Evolutionary conservation across 2,329 filamentous ascomycete species (phyloP).

Genomic region (Hypoxylon rubiginosum): DNA sequence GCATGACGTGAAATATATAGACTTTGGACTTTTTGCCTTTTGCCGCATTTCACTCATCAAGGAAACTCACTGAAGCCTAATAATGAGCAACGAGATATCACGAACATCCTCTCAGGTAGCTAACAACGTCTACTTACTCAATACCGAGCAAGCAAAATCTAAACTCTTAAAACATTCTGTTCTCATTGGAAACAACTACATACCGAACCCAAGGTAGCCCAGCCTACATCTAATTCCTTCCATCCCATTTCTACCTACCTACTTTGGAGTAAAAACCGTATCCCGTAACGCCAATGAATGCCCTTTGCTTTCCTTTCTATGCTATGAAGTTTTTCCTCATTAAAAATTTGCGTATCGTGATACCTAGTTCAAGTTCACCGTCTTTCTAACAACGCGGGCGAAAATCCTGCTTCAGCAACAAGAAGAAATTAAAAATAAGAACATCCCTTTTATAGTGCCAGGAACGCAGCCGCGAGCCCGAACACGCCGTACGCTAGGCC

Average conservation of each 20-base stretch:
- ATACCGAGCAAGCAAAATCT: too few relatives aligned
- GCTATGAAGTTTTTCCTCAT: neutral
- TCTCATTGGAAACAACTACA: neutral
- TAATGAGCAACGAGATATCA: neutral
- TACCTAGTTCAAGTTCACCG: too few relatives aligned
- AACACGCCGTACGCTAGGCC: constrained; percentile 27
- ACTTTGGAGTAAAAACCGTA: neutral
- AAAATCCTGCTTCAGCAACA: neutral
- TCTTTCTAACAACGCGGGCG: too few relatives aligned
- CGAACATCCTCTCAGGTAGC: too few relatives aligned
- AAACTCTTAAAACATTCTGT: neutral
- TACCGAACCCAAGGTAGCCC: too few relatives aligned
- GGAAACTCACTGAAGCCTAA: too few relatives aligned
- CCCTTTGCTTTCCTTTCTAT: neutral
- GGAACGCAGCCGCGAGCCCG: constrained; percentile 23
- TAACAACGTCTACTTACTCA: too few relatives aligned
- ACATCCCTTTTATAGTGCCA: constrained; percentile 25
- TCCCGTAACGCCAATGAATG: neutral
- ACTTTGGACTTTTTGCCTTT: too few relatives aligned
- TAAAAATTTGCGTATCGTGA: neutral
- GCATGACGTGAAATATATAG: too few relatives aligned
- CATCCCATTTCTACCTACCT: neutral
- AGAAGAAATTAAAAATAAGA: neutral
- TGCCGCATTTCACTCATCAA: too few relatives aligned
- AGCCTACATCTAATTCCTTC: neutral